Evolutionary conservation across 305 asterid species (phyloP), one percentile per base, ranked within the genome.

Genomic region (Fraxinus baroniana): DNA sequence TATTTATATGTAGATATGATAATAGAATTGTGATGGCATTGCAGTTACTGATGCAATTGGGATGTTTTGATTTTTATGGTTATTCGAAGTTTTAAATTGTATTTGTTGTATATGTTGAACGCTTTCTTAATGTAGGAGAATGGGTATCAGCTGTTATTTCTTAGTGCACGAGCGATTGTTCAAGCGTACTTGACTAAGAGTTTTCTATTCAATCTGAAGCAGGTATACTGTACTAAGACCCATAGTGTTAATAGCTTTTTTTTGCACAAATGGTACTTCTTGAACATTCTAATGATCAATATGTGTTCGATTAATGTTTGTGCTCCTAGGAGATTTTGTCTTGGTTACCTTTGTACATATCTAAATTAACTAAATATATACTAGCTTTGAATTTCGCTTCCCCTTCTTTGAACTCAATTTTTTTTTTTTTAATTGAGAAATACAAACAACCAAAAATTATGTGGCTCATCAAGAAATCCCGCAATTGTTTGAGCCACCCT

Each of bases 111-210:
- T 0, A 72, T 32, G 12, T 32, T 17, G 76, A 72, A 7, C 4
- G 10, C 39, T 70, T 66, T 70, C 20, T 70, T 83, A 84, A 74
- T 80, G 46, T 89, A 94, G 98, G 98, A 92, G 88, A 94, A 95
- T 78, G 98, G 98, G 36, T 95, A 94, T 89, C 98, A 95, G 86
- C 93, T 95, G 72, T 91, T 95, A 81, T 95, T 95, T 88, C 89
- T 95, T 79, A 94, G 98, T 84, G 98, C 98, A 76, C 95, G 98
- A 17, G 97, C 98, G 78, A 95, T 95, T 52, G 98, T 94, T 85
- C 98, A 95, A 90, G 94, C 98, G 41, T 94, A 95, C 91, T 87
- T 95, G 85, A 94, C 98, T 22, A 92, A 89, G 79, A 94, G 93
- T 83, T 95, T 95, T 82, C 89, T 95, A 46, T 86, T 90, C 87